Conservation (phyloP, 2,329 filamentous ascomycete species). For the Domatiomyces catenatus region DNA sequence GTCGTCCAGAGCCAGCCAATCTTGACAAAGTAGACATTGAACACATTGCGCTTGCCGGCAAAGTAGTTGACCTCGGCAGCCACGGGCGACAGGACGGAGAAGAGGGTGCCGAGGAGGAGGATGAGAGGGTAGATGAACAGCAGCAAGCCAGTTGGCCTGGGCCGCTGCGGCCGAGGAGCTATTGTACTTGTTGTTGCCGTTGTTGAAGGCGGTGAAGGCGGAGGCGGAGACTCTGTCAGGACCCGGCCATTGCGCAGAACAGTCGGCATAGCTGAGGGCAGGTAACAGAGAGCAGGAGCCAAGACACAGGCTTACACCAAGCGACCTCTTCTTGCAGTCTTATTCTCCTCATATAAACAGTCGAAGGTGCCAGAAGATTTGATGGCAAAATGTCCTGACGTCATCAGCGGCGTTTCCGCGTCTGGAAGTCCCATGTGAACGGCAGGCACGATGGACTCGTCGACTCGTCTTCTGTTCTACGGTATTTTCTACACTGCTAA, state of each 20-base stretch:
- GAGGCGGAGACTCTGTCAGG: background rate
- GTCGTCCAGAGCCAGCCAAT: slow-evolving; percentile 88
- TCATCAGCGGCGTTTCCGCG: background rate
- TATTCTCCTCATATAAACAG: background rate
- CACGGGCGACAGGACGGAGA: slow-evolving; percentile 62
- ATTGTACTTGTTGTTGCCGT: background rate
- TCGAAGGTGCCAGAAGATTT: background rate
- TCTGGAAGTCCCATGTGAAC: background rate
- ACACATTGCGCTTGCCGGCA: slow-evolving; percentile 78
- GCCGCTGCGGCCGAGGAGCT: background rate
- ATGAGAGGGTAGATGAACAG: slow-evolving; percentile 61
- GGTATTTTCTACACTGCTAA: slow-evolving; percentile 25
- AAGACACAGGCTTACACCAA: background rate
- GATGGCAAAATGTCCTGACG: background rate
- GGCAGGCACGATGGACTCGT: too few species aligned
- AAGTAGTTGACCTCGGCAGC: slow-evolving; percentile 54
- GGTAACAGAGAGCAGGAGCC: background rate
- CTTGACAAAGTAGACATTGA: slow-evolving; percentile 92
- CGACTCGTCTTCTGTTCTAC: too few species aligned
- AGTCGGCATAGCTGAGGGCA: slow-evolving; percentile 5
- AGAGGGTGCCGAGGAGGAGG: slow-evolving; percentile 67
- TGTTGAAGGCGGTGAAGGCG: background rate
- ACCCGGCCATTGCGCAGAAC: slow-evolving; percentile 9
- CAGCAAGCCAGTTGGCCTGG: slow-evolving; percentile 13
- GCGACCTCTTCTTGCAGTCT: background rate